Evolutionary conservation across 305 asterid genomes (phyloP), one percentile per base, ranked within the genome.

Genomic region (Euphrasia arctica): DNA sequence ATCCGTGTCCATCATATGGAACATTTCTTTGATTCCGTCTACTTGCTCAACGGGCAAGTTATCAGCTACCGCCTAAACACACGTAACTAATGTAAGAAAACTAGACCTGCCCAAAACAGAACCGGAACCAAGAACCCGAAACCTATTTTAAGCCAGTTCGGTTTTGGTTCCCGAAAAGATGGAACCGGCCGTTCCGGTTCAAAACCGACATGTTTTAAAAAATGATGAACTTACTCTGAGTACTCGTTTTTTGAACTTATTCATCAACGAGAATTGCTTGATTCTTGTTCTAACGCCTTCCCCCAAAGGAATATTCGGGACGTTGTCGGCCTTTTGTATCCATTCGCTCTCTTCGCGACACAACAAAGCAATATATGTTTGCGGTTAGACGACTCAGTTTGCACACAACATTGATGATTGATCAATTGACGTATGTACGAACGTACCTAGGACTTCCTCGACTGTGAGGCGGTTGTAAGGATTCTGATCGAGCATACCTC

Each of bases 251-350:
- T 92, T 92, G 87, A 92, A 89, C 68, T 85, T 89, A 54, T 85
- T 92, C 97, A 92, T 92, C 87, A 87, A 74, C 0, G 98, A 82
- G 74, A 92, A 92, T 71, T 92, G 97, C 72, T 85, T 89, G 42
- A 92, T 87, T 71, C 88, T 87, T 25, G 88, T 58, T 47, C 88
- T 69, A 4, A 92, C 98, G 0, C 83, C 75, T 72, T 87, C 97
- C 43, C 97, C 97, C 77, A 89, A 58, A 12, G 83, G 81, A 64
- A 83, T 70, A 67, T 83, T 82, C 13, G 97, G 77, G 2, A 82
- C 94, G 25, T 74, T 75, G 36, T 92, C 79, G 3, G 90, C 87
- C 69, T 85, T 85, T 72, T 85, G 95, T 66, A 92, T 81, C 98
- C 98, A 92, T 32, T 55, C 70, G 72, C 82, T 80, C 42, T 62